phyloP scores from a whole-genome alignment of 1,284 basidiomycete species.

The Leccinum variabile region DNA sequence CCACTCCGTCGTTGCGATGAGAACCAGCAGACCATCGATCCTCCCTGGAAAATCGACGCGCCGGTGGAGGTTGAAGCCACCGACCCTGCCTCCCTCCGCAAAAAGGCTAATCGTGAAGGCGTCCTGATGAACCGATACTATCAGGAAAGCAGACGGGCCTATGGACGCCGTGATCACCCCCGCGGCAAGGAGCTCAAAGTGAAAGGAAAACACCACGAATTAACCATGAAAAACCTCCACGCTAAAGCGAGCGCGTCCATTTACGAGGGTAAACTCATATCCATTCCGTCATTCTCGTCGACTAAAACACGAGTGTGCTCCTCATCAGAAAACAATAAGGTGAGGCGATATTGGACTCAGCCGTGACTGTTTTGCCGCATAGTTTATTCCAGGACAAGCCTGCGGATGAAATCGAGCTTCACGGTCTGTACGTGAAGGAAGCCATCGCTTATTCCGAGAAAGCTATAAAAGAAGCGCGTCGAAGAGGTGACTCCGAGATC shows the following conservation, averaged over 20 bases:
- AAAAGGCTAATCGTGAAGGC: constrained; percentile 70
- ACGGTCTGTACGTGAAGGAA: constrained; percentile 90
- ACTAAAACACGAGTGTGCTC: neutral
- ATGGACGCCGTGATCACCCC: constrained; percentile 69
- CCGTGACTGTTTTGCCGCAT: constrained; percentile 1
- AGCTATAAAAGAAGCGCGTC: constrained; percentile 67
- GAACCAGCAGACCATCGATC: neutral
- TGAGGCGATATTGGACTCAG: constrained; percentile 9
- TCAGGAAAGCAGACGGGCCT: constrained; percentile 64
- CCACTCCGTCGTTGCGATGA: constrained; percentile 12
- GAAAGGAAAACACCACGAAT: constrained; percentile 79
- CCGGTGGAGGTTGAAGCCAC: neutral
- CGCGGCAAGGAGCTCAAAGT: constrained; percentile 83
- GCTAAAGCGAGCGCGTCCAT: constrained; percentile 87
- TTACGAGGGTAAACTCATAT: constrained; percentile 55
- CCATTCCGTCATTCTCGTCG: neutral
- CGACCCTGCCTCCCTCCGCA: constrained; percentile 55
- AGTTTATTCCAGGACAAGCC: constrained; percentile 50
- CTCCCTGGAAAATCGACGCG: neutral
- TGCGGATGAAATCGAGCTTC: constrained; percentile 79
- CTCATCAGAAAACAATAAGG: constrained; percentile 28
- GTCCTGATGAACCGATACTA: constrained; percentile 69
- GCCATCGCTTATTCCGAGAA: constrained; percentile 69
- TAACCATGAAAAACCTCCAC: constrained; percentile 78
- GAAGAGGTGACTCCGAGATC: constrained; percentile 64